Evolutionary conservation across 805 yeast species (phyloP).

Genomic region (Metschnikowia matae): DNA sequence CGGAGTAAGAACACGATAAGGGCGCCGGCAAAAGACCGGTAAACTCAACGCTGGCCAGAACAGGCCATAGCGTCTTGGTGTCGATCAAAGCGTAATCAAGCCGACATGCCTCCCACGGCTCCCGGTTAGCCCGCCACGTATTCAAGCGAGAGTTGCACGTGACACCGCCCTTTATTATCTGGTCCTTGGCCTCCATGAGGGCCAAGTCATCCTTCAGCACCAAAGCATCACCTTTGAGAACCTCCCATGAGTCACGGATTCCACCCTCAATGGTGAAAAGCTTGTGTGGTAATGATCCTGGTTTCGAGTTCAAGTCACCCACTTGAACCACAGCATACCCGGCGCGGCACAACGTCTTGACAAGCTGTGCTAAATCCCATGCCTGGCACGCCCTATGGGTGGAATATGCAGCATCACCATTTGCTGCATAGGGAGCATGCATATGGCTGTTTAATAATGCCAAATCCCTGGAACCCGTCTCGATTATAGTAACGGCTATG

Average conservation of each 20-base stretch:
- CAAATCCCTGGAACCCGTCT: slow-evolving; percentile 47
- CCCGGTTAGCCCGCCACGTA: slow-evolving; percentile 69
- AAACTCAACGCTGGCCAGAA: slow-evolving; percentile 67
- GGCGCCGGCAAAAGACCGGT: slow-evolving; percentile 62
- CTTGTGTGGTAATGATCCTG: slow-evolving; percentile 78
- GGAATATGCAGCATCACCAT: slow-evolving; percentile 84
- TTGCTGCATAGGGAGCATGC: slow-evolving; percentile 89
- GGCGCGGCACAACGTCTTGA: slow-evolving; percentile 55
- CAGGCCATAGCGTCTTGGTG: slow-evolving; percentile 45
- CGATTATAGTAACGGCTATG: slow-evolving; percentile 64
- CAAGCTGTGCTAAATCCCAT: slow-evolving; percentile 82
- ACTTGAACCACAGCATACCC: slow-evolving; percentile 87
- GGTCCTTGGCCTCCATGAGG: slow-evolving; percentile 39
- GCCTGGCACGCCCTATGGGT: slow-evolving; percentile 95
- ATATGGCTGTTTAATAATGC: slow-evolving; percentile 88
- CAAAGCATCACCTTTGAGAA: slow-evolving; percentile 44
- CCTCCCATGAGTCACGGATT: slow-evolving; percentile 79
- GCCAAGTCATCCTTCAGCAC: slow-evolving; percentile 22
- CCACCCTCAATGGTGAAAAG: slow-evolving; percentile 68
- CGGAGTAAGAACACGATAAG: slow-evolving; percentile 64
- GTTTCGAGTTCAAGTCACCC: slow-evolving; percentile 89
- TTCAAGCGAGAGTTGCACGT: slow-evolving; percentile 88
- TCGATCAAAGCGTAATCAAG: slow-evolving; percentile 87
- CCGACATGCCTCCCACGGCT: slow-evolving; percentile 71
- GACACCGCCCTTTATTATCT: slow-evolving; percentile 69